A percentile compares a stretch with the other conserved stretches of the same genome.
Evolutionary conservation across 495 filamentous ascomycete species (phyloP).

Genomic region (Neurospora tetrasperma): DNA sequence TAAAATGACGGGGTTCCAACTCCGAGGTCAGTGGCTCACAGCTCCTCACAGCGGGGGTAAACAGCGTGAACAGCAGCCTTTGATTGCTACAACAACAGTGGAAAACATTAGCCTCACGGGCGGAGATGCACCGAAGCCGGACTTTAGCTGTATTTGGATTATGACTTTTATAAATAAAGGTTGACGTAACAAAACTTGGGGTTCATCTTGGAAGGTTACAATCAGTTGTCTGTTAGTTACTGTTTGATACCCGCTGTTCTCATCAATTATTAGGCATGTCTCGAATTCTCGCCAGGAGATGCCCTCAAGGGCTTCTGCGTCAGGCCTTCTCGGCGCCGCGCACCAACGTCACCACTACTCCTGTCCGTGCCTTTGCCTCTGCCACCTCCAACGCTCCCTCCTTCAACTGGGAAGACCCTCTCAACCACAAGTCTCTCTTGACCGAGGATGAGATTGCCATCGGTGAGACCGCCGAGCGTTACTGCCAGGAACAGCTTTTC

Average conservation of each 20-base stretch:
- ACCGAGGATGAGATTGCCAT: slow-evolving; percentile 88
- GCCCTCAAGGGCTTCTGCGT: slow-evolving; percentile 5
- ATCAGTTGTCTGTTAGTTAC: too few species aligned
- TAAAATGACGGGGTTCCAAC: background rate
- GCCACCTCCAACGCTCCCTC: slow-evolving; percentile 10
- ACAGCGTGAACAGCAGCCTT: background rate
- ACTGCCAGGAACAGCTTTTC: slow-evolving; percentile 81
- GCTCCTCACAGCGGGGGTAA: background rate
- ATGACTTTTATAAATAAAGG: background rate
- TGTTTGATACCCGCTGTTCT: background rate
- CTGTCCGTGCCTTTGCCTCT: slow-evolving; percentile 14
- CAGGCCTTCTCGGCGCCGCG: slow-evolving; percentile 1
- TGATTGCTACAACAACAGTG: background rate
- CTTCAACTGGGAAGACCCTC: slow-evolving; percentile 92
- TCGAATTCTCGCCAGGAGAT: slow-evolving; percentile 2
- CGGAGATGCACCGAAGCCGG: background rate
- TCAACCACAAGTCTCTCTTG: slow-evolving; percentile 59
- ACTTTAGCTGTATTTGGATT: background rate
- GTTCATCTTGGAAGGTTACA: too few species aligned
- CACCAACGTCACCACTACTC: background rate
- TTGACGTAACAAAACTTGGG: background rate
- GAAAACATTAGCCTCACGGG: background rate
- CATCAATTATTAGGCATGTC: background rate
- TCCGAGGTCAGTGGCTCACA: background rate
- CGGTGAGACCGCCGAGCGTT: slow-evolving; percentile 75